These are phyloP conservation scores for Leccinum insolens DNA, from an alignment of 1,284 basidiomycete genomes.

Conservation along the genomic window DNA sequence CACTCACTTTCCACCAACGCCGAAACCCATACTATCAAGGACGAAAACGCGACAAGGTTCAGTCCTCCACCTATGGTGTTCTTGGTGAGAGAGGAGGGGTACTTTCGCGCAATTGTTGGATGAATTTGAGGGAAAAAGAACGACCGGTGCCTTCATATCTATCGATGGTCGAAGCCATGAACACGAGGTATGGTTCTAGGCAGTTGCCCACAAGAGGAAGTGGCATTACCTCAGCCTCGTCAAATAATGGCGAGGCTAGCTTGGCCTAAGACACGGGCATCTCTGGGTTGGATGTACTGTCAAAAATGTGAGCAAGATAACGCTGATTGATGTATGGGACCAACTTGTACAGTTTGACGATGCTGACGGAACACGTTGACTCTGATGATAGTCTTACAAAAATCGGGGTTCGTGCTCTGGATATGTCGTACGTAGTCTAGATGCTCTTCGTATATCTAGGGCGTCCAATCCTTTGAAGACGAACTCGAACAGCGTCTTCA, in stretches of 20 bases:
- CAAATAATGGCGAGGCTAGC: constrained; percentile 96
- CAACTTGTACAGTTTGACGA: constrained; percentile 91
- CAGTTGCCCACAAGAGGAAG: constrained; percentile 93
- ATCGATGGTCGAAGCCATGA: constrained; percentile 99
- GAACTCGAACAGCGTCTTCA: constrained; percentile 98
- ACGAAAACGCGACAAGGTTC: constrained; percentile 53
- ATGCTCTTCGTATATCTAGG: constrained; percentile 94
- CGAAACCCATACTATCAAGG: constrained; percentile 57
- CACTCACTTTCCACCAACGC: constrained; percentile 57
- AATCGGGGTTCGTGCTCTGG: constrained; percentile 92
- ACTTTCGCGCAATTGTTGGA: constrained; percentile 36
- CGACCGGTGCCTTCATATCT: constrained; percentile 99
- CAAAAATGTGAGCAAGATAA: neutral
- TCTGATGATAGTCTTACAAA: constrained; percentile 93
- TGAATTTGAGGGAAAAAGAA: constrained; percentile 95
- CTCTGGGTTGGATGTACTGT: constrained; percentile 97
- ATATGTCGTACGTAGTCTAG: constrained; percentile 89
- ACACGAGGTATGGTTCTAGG: constrained; percentile 96
- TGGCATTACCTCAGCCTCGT: constrained; percentile 98
- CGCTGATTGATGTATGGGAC: constrained; percentile 20
- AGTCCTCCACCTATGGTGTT: constrained; percentile 44
- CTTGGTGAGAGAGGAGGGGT: too few species aligned
- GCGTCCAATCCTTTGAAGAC: constrained; percentile 97
- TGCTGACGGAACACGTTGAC: constrained; percentile 95
- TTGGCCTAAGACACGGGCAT: constrained; percentile 96